Evolutionary conservation across 2,329 filamentous ascomycete species (phyloP).

Genomic region (Fusarium nodosum): DNA sequence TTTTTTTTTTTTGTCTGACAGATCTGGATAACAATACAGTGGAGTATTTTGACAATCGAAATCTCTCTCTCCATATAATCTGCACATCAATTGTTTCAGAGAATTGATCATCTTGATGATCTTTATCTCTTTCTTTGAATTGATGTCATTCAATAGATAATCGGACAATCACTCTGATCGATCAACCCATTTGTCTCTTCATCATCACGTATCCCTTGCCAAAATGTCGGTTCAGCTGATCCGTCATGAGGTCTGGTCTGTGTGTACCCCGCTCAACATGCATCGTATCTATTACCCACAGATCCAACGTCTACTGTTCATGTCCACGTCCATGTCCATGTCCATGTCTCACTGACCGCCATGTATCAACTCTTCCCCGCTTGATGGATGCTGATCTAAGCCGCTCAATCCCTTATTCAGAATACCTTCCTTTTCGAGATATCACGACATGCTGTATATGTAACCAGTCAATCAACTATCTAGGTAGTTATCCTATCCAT

Average conservation of each 20-base stretch:
- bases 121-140: conserved; percentile 12
- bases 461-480: neutral
- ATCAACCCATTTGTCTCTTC: neutral
- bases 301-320: conserved; percentile 3
- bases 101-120: conserved; percentile 25
- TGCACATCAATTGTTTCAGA: conserved; percentile 21
- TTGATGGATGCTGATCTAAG: conserved; percentile 21
- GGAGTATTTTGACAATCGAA: conserved; percentile 1
- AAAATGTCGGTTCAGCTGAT: conserved; percentile 30
- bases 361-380: conserved; percentile 16
- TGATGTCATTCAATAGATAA: conserved; percentile 10
- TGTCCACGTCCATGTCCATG: neutral
- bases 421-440: conserved; percentile 25
- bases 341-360: conserved; percentile 7
- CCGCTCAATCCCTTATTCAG: conserved; percentile 4
- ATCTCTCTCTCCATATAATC: conserved; percentile 8
- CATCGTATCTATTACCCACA: conserved; percentile 11
- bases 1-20: neutral
- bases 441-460: conserved; percentile 1
- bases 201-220: neutral
- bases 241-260: conserved; percentile 17
- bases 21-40: conserved; percentile 2
- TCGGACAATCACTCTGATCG: neutral
- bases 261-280: conserved; percentile 30
- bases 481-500: neutral